These are phyloP conservation scores for Nicotiana tomentosiformis DNA, from an alignment of 257 asterid species.

Conservation along the genomic window DNA sequence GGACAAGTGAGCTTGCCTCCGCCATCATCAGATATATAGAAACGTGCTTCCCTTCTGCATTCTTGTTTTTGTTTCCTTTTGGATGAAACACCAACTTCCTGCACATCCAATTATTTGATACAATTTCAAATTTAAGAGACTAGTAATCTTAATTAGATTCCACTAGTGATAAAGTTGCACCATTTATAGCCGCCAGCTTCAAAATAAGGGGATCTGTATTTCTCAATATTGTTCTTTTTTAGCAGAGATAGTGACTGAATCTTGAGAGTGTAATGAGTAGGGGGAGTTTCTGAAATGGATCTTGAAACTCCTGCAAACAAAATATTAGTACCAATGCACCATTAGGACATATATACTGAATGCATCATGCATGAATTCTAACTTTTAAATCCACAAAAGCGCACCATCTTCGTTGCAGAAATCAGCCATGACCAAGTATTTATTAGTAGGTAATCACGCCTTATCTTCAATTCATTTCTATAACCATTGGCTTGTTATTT, in stretches of 20 bases:
- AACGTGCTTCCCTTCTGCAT: conserved; percentile 32
- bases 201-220: conserved; percentile 33
- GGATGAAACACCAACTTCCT: conserved; percentile 67
- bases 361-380: neutral
- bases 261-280: conserved; percentile 40
- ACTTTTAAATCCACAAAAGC: neutral
- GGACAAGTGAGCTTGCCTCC: conserved; percentile 18
- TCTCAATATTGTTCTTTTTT: conserved; percentile 36
- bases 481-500: neutral
- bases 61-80: conserved; percentile 61
- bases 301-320: conserved; percentile 14
- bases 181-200: conserved; percentile 76
- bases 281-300: conserved; percentile 39
- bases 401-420: neutral
- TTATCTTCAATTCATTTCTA: too few species aligned
- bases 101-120: neutral
- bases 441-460: too few species aligned
- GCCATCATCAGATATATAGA: conserved; percentile 47
- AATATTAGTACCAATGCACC: neutral
- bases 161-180: conserved; percentile 19
- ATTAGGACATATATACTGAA: neutral
- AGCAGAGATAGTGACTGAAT: conserved; percentile 44
- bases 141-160: neutral
- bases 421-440: neutral
- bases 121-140: neutral